These are phyloP conservation scores for Sporobolomyces roseus DNA, from an alignment of 768 basidiomycete species.

Conservation along the genomic window DNA sequence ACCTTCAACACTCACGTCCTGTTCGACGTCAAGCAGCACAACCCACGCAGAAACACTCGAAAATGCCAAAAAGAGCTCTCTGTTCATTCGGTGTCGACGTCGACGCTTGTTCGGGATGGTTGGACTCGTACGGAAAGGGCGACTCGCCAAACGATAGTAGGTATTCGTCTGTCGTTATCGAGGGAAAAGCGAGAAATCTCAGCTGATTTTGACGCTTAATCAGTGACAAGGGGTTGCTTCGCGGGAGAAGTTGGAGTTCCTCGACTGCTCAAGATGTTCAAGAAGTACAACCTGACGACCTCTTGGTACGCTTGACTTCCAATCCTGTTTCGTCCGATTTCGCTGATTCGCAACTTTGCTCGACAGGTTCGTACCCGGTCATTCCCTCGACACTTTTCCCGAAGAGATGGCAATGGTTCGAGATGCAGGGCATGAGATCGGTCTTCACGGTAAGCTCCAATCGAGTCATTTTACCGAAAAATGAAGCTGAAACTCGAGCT, in stretches of 20 bases:
- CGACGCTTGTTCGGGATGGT: constrained; percentile 74
- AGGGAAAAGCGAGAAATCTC: no score
- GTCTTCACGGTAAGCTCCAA: constrained; percentile 14
- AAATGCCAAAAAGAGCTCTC: constrained; percentile 32
- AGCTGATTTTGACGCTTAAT: no score
- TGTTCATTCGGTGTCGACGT: constrained; percentile 57
- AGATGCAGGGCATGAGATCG: constrained; percentile 70
- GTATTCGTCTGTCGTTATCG: no score
- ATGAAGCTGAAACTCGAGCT: no score
- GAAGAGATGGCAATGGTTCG: constrained; percentile 65
- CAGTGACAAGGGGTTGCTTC: constrained; percentile 69
- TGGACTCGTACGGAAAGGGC: constrained; percentile 62
- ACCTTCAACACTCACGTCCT: no score
- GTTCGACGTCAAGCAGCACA: no score
- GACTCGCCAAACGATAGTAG: constrained; percentile 66
- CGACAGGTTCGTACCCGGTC: constrained; percentile 54
- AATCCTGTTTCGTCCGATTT: no score
- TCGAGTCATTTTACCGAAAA: no score
- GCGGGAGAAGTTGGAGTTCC: constrained; percentile 71
- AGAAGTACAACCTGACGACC: constrained; percentile 59
- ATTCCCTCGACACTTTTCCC: constrained; percentile 71
- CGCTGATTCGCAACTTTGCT: no score
- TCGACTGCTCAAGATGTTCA: constrained; percentile 66
- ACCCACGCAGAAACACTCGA: not conserved
- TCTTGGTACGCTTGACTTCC: no score